Percentiles rank a stretch among this genome's conserved stretches.
Conservation (phyloP, 129 eudicot species). For the Flaveria ramosissima region DNA sequence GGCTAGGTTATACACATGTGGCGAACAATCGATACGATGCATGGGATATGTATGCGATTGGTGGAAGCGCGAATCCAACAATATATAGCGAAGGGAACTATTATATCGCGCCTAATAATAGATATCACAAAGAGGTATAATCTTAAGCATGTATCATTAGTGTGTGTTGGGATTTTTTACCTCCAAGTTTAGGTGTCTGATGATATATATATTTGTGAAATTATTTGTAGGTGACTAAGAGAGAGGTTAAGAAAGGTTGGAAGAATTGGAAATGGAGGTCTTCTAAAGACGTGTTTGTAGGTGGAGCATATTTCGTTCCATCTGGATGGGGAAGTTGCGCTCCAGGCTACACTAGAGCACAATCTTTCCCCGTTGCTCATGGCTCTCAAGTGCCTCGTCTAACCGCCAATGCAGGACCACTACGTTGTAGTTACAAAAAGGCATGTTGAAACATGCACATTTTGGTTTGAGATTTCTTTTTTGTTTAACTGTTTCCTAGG, state of each 20-base stretch:
- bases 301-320: constrained; percentile 67
- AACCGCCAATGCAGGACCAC: constrained; percentile 60
- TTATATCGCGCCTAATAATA: constrained; percentile 39
- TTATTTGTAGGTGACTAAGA: constrained; percentile 57
- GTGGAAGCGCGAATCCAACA: constrained; percentile 66
- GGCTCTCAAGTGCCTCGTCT: constrained; percentile 58
- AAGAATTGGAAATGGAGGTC: constrained; percentile 78
- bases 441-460: constrained; percentile 36
- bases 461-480: not conserved
- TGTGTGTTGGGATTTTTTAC: not conserved
- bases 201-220: not conserved
- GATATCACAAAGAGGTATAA: constrained; percentile 37
- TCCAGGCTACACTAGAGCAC: constrained; percentile 46
- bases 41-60: constrained; percentile 58
- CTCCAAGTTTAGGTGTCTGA: not conserved
- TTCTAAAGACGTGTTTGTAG: constrained; percentile 52
- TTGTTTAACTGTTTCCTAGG: not conserved
- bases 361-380: constrained; percentile 51
- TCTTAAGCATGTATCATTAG: not conserved
- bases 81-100: constrained; percentile 65
- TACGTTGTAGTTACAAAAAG: constrained; percentile 35
- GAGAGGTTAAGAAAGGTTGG: constrained; percentile 60
- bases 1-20: constrained; percentile 58
- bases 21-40: constrained; percentile 58
- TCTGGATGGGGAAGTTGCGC: constrained; percentile 62